Percentiles rank a stretch among this genome's conserved stretches.
These are phyloP conservation scores for Cryptococcus maquisensis DNA, from an alignment of 1,284 basidiomycete genomes.

Conservation along the genomic window DNA sequence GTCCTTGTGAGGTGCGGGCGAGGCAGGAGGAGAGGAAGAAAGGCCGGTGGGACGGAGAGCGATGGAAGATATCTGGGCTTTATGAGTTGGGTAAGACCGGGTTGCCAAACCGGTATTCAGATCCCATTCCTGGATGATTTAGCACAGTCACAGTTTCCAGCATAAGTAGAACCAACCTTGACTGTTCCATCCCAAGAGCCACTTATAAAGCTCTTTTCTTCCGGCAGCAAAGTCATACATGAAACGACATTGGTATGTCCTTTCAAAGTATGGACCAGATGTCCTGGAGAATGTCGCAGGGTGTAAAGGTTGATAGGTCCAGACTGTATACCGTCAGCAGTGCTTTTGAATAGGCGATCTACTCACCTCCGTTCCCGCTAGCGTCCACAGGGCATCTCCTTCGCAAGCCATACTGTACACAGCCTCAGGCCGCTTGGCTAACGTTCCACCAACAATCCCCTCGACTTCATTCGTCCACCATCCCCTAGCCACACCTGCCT, in stretches of 20 bases:
- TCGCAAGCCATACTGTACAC: conserved; percentile 86
- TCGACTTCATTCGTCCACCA: conserved; percentile 68
- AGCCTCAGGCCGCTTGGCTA: conserved; percentile 54
- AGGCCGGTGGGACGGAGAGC: conserved; percentile 63
- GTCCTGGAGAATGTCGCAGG: conserved; percentile 85
- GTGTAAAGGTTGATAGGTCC: conserved; percentile 89
- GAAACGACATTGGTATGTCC: conserved; percentile 78
- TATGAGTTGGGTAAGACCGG: conserved; percentile 75
- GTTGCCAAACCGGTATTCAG: conserved; percentile 81
- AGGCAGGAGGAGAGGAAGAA: conserved; percentile 18
- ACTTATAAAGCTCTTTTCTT: conserved; percentile 80
- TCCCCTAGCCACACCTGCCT: conserved; percentile 75
- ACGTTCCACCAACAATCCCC: conserved; percentile 20
- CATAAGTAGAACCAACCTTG: conserved; percentile 57
- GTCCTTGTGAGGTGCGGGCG: conserved; percentile 49
- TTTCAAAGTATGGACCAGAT: conserved; percentile 65
- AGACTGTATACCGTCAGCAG: conserved; percentile 52
- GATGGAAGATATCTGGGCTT: conserved; percentile 78
- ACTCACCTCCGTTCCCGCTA: conserved; percentile 77
- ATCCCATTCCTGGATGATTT: conserved; percentile 80
- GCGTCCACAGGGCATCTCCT: conserved; percentile 81
- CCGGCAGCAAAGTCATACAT: conserved; percentile 70
- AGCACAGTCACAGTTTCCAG: background rate
- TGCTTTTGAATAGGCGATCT: background rate
- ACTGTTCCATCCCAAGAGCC: conserved; percentile 94